Evolutionary conservation across 768 basidiomycete species (phyloP).

Genomic region (Leccinum incarnatum): DNA sequence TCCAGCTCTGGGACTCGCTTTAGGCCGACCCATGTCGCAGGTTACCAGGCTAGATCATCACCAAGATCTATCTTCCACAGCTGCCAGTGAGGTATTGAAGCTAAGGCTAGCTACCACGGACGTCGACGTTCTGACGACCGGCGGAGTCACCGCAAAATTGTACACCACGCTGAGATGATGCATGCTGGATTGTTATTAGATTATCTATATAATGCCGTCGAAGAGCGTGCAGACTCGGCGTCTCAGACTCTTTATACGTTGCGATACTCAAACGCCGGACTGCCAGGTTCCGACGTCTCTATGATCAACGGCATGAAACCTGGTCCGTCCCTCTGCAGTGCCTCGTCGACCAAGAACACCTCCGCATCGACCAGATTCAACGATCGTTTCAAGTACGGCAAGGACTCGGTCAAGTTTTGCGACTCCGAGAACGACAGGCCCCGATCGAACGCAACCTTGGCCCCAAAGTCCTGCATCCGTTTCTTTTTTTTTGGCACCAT

Average conservation of each 20-base stretch:
- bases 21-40: no score
- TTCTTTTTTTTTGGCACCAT: conserved; percentile 44
- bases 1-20: no score
- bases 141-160: neutral
- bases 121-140: no score
- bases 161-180: no score
- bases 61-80: no score
- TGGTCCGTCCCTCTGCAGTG: conserved; percentile 46
- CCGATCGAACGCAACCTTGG: conserved; percentile 60
- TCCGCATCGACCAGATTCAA: conserved; percentile 70
- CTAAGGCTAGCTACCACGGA: no score
- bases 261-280: conserved; percentile 83
- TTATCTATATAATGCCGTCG: no score
- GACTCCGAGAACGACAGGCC: conserved; percentile 77
- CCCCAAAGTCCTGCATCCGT: conserved; percentile 48
- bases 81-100: no score
- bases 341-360: conserved; percentile 60
- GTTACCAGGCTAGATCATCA: no score
- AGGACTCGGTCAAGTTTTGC: conserved; percentile 61
- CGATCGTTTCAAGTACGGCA: conserved; percentile 80
- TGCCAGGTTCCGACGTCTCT: conserved; percentile 85
- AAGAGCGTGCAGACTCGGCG: neutral
- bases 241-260: conserved; percentile 53
- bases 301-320: conserved; percentile 71
- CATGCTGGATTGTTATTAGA: neutral